A percentile compares a stretch with the other conserved stretches of the same genome.
These are phyloP conservation scores for Fusarium gaditjirri DNA, from an alignment of 2,329 filamentous ascomycete species.

Conservation along the genomic window DNA sequence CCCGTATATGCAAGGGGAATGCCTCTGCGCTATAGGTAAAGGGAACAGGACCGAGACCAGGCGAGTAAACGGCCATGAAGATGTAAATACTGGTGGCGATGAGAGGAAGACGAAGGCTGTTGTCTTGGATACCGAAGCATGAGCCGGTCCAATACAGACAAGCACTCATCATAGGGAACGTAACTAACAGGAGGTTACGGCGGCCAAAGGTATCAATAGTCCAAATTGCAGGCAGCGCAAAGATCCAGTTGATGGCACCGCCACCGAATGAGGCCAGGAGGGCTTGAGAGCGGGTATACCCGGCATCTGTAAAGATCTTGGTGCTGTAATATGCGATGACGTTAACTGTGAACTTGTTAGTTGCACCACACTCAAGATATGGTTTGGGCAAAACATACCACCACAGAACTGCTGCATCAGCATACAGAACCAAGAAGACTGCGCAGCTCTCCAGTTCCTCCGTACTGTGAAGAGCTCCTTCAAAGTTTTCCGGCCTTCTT, in stretches of 20 bases:
- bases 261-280: slow-evolving; percentile 65
- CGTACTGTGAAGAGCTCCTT: slow-evolving; percentile 46
- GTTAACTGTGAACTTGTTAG: slow-evolving; percentile 41
- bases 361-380: slow-evolving; percentile 50
- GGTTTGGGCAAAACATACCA: slow-evolving; percentile 48
- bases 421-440: slow-evolving; percentile 50
- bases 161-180: neutral
- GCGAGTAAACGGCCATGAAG: slow-evolving; percentile 51
- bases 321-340: slow-evolving; percentile 61
- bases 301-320: slow-evolving; percentile 60
- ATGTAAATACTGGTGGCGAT: slow-evolving; percentile 50
- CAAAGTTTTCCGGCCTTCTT: slow-evolving; percentile 39
- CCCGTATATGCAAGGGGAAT: slow-evolving; percentile 51
- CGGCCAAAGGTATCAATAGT: slow-evolving; percentile 58
- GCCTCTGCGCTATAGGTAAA: slow-evolving; percentile 50
- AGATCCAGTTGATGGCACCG: slow-evolving; percentile 63
- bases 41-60: slow-evolving; percentile 45
- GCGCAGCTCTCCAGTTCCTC: slow-evolving; percentile 47
- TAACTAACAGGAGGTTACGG: neutral
- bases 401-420: slow-evolving; percentile 51
- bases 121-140: neutral
- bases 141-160: slow-evolving; percentile 45
- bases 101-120: slow-evolving; percentile 39
- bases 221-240: slow-evolving; percentile 64
- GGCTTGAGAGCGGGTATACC: slow-evolving; percentile 50